phyloP scores from a whole-genome alignment of 1,284 basidiomycete genomes.

The Sporisorium iseilematis-ciliati region DNA sequence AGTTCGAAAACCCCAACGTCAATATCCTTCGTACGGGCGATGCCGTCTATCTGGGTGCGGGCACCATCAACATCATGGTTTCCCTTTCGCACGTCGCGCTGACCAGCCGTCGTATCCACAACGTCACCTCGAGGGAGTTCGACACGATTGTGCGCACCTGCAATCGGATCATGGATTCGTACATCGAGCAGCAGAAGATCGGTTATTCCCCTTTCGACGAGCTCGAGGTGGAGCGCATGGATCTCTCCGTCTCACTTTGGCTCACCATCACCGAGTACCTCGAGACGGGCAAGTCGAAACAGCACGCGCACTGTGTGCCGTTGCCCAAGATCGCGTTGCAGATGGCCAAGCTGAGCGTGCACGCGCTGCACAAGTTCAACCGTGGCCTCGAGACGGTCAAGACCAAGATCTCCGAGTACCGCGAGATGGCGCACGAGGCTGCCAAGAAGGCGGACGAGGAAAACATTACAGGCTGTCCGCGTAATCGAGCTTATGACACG shows the following conservation, averaged over 20 bases:
- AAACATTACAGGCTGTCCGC: neutral
- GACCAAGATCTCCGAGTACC: constrained; percentile 14
- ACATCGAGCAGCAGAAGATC: constrained; percentile 15
- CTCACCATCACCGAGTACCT: neutral
- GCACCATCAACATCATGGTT: constrained; percentile 23
- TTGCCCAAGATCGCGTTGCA: too few relatives aligned
- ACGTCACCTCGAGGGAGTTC: constrained; percentile 19
- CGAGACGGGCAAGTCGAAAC: too few relatives aligned
- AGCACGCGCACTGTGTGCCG: neutral
- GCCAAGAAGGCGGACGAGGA: neutral
- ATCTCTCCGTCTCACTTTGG: constrained; percentile 14
- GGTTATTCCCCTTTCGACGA: constrained; percentile 33
- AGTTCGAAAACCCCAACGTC: constrained; percentile 20
- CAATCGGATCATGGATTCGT: constrained; percentile 22
- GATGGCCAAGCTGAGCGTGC: too few relatives aligned
- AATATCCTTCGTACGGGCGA: constrained; percentile 36
- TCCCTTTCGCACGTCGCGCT: constrained; percentile 30
- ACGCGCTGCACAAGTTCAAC: neutral
- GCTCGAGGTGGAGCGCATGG: constrained; percentile 24
- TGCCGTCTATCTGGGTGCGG: constrained; percentile 26
- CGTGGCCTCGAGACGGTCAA: neutral
- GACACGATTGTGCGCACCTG: constrained; percentile 9
- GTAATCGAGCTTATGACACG: constrained; percentile 12
- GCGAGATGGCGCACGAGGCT: constrained; percentile 10
- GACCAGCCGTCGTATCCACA: constrained; percentile 32